These are phyloP conservation scores for Peltaster fructicola DNA, from an alignment of 2,329 filamentous ascomycete genomes.

Conservation along the genomic window DNA sequence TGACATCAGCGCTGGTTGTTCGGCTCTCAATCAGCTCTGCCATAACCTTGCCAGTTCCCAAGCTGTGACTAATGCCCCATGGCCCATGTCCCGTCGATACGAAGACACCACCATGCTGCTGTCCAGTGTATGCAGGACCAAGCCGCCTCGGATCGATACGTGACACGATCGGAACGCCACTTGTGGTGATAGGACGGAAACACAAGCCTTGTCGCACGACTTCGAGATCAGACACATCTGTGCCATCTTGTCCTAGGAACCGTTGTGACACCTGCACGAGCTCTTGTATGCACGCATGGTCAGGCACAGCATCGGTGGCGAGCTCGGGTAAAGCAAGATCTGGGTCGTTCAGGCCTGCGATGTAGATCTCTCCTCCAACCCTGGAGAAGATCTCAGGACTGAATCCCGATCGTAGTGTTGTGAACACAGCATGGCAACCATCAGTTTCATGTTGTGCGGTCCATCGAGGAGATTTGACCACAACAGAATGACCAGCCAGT, in stretches of 20 bases:
- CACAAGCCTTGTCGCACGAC: conserved; percentile 50
- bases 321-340: conserved; percentile 40
- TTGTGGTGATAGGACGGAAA: conserved; percentile 51
- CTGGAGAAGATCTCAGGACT: conserved; percentile 57
- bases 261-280: conserved; percentile 32
- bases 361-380: conserved; percentile 49
- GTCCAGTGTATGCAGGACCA: conserved; percentile 1
- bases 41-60: conserved; percentile 55
- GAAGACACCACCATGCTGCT: conserved; percentile 48
- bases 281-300: conserved; percentile 29
- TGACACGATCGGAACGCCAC: conserved; percentile 48
- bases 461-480: conserved; percentile 44
- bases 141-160: conserved; percentile 25
- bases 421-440: conserved; percentile 52
- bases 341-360: conserved; percentile 52
- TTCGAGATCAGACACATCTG: conserved; percentile 31
- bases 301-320: conserved; percentile 33
- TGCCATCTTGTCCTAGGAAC: conserved; percentile 29
- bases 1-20: conserved; percentile 38
- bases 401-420: conserved; percentile 39
- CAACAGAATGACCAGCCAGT: conserved; percentile 55
- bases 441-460: conserved; percentile 25
- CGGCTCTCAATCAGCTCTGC: conserved; percentile 44
- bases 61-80: conserved; percentile 41
- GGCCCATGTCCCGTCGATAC: conserved; percentile 57